Evolutionary conservation across 2,329 filamentous ascomycete genomes (phyloP), one percentile per base, ranked within the genome.

Genomic region (Aulographum hederae): DNA sequence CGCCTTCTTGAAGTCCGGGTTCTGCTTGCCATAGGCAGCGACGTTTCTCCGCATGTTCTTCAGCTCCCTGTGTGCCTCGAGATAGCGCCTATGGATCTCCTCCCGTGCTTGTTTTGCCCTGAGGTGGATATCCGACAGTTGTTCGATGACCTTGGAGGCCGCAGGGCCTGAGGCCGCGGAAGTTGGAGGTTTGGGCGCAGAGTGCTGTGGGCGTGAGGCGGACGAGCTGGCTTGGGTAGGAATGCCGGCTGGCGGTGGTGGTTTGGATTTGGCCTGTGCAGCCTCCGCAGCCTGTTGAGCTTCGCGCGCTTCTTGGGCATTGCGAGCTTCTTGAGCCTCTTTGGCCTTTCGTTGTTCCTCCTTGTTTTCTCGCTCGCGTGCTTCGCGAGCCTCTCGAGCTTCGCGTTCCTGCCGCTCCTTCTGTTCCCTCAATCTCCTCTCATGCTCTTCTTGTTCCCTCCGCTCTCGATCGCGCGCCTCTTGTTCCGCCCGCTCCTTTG

Each of bases 11-110:
- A 84, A 53, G 2, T 46, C 52, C 39, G 49, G 43, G 49, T 74
- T 68, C 15, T 58, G 55, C 42, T 71, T 69, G 4, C 61, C 61
- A 41, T 73, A 61, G 3, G 63, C 53, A 2, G 47, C 45, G 32
- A 78, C 54, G 21, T 65, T 61, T 36, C 67, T 48, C 11, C 69
- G 58, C 40, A 73, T 51, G 5, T 56, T 45, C 45, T 74, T 91
- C 16, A 91, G 60, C 26, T 67, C 69, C 37, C 69, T 60, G 45
- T 86, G 79, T 17, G 89, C 51, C 15, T 59, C 52, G 2, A 65
- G 44, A 41, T 69, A 71, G 18, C 55, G 54, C 16, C 53, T 38
- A 25, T 68, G 64, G 14, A 56, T 46, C 5, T 50, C 47, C 34
- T 63, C 48, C 20, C 56, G 50, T n/a, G n/a, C n/a, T n/a, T n/a